Percentiles rank a stretch among this genome's conserved stretches.
Conservation (phyloP, 169 alveolate genomes). For the Cryptosporidium andersoni region DNA sequence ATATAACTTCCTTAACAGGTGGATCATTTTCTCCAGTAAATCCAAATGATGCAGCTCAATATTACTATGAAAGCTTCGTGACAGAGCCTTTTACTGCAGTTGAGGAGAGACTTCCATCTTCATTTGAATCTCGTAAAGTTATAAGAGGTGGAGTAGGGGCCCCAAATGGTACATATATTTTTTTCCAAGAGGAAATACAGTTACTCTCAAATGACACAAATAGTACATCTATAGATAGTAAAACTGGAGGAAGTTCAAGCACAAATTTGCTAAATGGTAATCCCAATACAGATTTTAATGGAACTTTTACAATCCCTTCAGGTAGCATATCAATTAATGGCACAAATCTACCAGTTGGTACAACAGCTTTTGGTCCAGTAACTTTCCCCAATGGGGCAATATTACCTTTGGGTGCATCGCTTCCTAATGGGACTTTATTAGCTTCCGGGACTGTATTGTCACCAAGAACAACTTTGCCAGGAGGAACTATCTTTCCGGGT, state of each 20-base stretch:
- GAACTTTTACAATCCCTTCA: slow-evolving; percentile 26
- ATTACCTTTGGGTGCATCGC: slow-evolving; percentile 62
- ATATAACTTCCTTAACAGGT: slow-evolving; percentile 55
- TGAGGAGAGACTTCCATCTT: slow-evolving; percentile 6
- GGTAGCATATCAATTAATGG: slow-evolving; percentile 63
- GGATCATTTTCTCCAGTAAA: slow-evolving; percentile 68
- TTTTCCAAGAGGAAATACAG: slow-evolving; percentile 66
- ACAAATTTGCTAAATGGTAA: neutral
- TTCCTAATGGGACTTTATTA: slow-evolving; percentile 61
- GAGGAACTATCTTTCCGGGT: slow-evolving; percentile 68
- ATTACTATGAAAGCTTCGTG: slow-evolving; percentile 65
- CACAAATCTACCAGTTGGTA: slow-evolving; percentile 63
- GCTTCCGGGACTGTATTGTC: slow-evolving; percentile 25
- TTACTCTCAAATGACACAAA: slow-evolving; percentile 32
- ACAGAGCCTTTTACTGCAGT: slow-evolving; percentile 63
- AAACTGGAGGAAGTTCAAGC: neutral
- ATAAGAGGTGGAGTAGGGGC: slow-evolving; percentile 71
- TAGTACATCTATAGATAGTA: slow-evolving; percentile 5
- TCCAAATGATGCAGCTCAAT: slow-evolving; percentile 55
- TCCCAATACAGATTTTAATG: slow-evolving; percentile 10
- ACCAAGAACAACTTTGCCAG: slow-evolving; percentile 59
- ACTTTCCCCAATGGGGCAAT: slow-evolving; percentile 70
- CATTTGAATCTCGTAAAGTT: slow-evolving; percentile 60
- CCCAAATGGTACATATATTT: slow-evolving; percentile 60
- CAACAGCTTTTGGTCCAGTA: slow-evolving; percentile 71